These are phyloP conservation scores for Tetracladium marchalianum DNA, from an alignment of 495 filamentous ascomycete genomes.

Conservation along the genomic window DNA sequence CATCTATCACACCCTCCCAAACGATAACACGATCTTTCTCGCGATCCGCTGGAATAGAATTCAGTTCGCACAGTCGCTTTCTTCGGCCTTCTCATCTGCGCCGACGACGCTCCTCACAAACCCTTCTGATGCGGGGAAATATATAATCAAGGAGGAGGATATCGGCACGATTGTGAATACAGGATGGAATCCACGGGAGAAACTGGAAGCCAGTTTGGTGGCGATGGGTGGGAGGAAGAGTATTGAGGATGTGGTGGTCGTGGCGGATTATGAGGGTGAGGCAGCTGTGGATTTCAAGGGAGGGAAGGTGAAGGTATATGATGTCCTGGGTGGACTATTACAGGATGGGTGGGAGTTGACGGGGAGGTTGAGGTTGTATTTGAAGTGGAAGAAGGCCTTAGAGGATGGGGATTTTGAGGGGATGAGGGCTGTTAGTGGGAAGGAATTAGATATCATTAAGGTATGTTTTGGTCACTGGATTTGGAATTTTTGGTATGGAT, in stretches of 20 bases:
- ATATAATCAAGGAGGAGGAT: constrained; percentile 19
- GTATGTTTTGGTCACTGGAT: constrained; percentile 13
- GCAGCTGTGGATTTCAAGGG: neutral
- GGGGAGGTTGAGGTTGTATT: constrained; percentile 27
- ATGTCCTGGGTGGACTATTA: neutral
- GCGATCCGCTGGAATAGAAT: neutral
- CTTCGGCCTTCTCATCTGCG: neutral
- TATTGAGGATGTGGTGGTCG: constrained; percentile 27
- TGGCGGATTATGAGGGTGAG: constrained; percentile 26
- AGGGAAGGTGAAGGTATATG: constrained; percentile 8
- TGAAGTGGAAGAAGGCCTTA: constrained; percentile 24
- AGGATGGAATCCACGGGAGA: constrained; percentile 30
- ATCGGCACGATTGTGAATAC: constrained; percentile 35
- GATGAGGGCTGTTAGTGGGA: constrained; percentile 28
- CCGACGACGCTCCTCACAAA: neutral
- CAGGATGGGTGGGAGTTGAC: constrained; percentile 1
- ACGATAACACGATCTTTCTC: constrained; percentile 4
- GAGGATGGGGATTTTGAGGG: constrained; percentile 24
- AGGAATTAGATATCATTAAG: constrained; percentile 41
- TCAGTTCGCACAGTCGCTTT: neutral
- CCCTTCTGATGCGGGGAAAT: neutral
- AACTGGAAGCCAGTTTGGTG: constrained; percentile 27
- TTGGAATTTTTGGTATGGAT: neutral
- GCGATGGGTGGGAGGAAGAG: constrained; percentile 22
- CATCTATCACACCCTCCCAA: neutral